Base-by-base conservation (phyloP, 1,284 basidiomycete genomes). In the Sporisorium exsertum region DNA sequence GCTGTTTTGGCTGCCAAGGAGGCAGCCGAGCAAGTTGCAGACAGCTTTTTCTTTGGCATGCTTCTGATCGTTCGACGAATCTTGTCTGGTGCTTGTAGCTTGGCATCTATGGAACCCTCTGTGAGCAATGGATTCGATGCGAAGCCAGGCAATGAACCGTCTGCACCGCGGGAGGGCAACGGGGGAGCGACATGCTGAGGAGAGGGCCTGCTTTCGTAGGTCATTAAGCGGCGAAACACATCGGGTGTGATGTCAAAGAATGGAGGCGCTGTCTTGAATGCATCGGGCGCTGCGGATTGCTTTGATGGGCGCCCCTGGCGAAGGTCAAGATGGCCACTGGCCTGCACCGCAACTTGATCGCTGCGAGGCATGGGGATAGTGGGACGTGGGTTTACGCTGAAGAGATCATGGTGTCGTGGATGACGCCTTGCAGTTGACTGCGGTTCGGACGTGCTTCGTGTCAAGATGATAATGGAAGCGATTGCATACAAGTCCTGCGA, bases 201-300 rank as follows among this genome's bases (percentile, higher is more conserved):
- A 20, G 26, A 8, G 4, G n/a, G 26, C 2, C 6, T 26, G 12
- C 55, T 57, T 37, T 72, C 69, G 47, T 63, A 65, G 33, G 51
- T 63, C 69, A 72, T 58, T 63, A 72, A 66, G 42, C 69, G 55
- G 15, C 54, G 69, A 32, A 72, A 62, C 24, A 72, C 51, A 24
- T 72, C 63, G 16, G 59, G 59, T 33, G 63, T 66, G 32, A 66
- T 59, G 20, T 66, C 63, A 45, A 37, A 59, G 15, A 26, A 42
- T 13, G 32, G 55, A 2, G 45, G 13, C 45, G 40, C 20, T 33
- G 16, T 20, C 40, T 43, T 8, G n/a, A 43, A 35, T 27, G 55
- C 24, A 16, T 52, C 20, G 12, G 56, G 45, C 2, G 60, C 15
- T 3, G n/a, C 46, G 16, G 26, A 7, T 9, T 27, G 47, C 16